Percentiles rank a stretch among this genome's conserved stretches.
Conservation (phyloP, 257 asterid species). For the Ehretia macrophylla region DNA sequence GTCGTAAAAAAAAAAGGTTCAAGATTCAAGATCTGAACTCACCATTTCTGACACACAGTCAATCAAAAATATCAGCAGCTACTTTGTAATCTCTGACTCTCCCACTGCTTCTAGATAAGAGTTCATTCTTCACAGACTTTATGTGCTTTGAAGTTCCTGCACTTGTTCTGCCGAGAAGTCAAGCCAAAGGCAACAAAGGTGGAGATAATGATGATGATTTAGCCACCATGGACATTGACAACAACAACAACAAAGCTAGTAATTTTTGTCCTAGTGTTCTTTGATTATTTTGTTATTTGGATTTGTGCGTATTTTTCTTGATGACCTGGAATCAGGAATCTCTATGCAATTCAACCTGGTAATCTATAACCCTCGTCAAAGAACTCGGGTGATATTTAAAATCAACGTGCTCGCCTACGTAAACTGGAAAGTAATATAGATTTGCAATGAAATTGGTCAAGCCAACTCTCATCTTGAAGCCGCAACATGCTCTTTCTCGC, state of each 20-base stretch:
- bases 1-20: too few relatives aligned
- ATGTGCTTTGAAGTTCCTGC: constrained; percentile 94
- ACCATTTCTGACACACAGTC: too few relatives aligned
- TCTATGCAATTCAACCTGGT: constrained; percentile 73
- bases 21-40: too few relatives aligned
- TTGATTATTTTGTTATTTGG: constrained; percentile 36
- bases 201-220: constrained; percentile 56
- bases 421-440: too few relatives aligned
- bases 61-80: too few relatives aligned
- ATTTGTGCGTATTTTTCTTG: constrained; percentile 78
- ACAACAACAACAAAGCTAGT: constrained; percentile 48
- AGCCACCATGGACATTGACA: constrained; percentile 62
- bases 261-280: constrained; percentile 11
- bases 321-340: constrained; percentile 84
- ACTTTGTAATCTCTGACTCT: too few relatives aligned
- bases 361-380: constrained; percentile 37
- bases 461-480: too few relatives aligned
- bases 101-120: too few relatives aligned
- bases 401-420: too few relatives aligned
- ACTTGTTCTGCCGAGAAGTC: constrained; percentile 60
- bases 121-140: constrained; percentile 85
- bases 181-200: constrained; percentile 50
- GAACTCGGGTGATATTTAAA: too few relatives aligned
- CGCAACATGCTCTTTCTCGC: too few relatives aligned
- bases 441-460: too few relatives aligned